A percentile compares a stretch with the other conserved stretches of the same genome.
Conservation (phyloP, 2,329 filamentous ascomycete species). For the Gaeumannomyces sp. region DNA sequence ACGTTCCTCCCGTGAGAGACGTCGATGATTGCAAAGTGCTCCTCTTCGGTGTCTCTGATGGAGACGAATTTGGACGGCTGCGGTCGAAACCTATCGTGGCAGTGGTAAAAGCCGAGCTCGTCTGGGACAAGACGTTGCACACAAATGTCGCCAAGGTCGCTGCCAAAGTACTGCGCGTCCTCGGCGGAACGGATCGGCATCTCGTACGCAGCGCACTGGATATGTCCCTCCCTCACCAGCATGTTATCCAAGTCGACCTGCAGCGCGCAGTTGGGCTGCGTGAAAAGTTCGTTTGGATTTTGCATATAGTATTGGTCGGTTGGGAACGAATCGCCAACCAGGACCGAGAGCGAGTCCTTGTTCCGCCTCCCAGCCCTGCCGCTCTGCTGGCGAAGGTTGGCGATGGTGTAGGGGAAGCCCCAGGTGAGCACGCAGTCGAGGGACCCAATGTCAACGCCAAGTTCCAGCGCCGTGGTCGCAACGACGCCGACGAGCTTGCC, state of each 20-base stretch:
- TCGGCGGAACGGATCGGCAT: slow-evolving; percentile 80
- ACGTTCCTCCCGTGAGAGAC: slow-evolving; percentile 74
- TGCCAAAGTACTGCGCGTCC: slow-evolving; percentile 74
- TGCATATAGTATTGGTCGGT: slow-evolving; percentile 97
- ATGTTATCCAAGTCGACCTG: slow-evolving; percentile 91
- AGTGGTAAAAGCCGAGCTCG: slow-evolving; percentile 78
- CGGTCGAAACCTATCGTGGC: slow-evolving; percentile 80
- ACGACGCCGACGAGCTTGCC: slow-evolving; percentile 90
- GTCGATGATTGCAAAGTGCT: slow-evolving; percentile 92
- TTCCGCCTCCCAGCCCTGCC: slow-evolving; percentile 87
- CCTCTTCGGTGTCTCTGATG: slow-evolving; percentile 81
- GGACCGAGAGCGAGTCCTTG: slow-evolving; percentile 83
- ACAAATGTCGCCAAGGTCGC: slow-evolving; percentile 64
- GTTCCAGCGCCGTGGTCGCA: slow-evolving; percentile 84
- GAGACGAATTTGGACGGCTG: slow-evolving; percentile 75
- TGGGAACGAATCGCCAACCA: slow-evolving; percentile 83
- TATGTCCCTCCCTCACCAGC: slow-evolving; percentile 84
- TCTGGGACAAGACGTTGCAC: slow-evolving; percentile 68
- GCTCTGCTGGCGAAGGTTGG: slow-evolving; percentile 90
- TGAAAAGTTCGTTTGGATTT: slow-evolving; percentile 90
- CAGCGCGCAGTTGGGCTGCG: slow-evolving; percentile 79
- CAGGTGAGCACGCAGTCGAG: slow-evolving; percentile 91
- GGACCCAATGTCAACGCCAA: slow-evolving; percentile 92
- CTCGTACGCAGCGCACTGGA: slow-evolving; percentile 93
- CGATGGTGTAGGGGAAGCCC: slow-evolving; percentile 92